phyloP scores from a whole-genome alignment of 2,329 filamentous ascomycete species.

The Colletotrichum siamense region DNA sequence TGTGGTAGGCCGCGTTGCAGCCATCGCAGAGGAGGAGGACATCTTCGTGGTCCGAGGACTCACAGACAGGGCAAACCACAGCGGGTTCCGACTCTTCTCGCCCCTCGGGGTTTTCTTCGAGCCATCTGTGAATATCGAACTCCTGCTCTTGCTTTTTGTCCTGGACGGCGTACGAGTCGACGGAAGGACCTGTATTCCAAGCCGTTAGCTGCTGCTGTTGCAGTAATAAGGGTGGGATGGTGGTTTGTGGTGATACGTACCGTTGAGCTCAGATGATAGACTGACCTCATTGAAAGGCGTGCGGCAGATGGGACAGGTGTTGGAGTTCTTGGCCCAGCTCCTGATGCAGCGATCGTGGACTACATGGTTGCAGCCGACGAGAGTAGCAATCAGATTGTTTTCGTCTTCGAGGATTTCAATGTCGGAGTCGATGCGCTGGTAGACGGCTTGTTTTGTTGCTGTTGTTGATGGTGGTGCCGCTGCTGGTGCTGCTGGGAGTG shows the following conservation, averaged over 20 bases:
- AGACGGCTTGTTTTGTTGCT: conserved; percentile 25
- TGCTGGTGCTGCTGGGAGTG: background rate
- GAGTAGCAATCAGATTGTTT: conserved; percentile 58
- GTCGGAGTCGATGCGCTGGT: conserved; percentile 14
- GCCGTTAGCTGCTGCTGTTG: conserved; percentile 25
- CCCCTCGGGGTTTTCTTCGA: conserved; percentile 75
- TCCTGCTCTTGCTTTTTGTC: conserved; percentile 91
- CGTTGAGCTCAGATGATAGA: conserved; percentile 68
- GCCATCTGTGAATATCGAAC: conserved; percentile 77
- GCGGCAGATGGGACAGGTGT: conserved; percentile 97
- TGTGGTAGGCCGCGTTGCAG: conserved; percentile 90
- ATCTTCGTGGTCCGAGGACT: conserved; percentile 80
- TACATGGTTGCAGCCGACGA: conserved; percentile 84
- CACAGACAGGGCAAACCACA: conserved; percentile 87
- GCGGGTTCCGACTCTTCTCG: conserved; percentile 71
- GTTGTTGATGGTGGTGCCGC: conserved; percentile 21
- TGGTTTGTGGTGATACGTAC: conserved; percentile 16
- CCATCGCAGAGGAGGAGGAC: conserved; percentile 88
- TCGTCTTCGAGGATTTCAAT: conserved; percentile 28
- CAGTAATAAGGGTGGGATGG: background rate
- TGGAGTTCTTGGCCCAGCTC: conserved; percentile 95
- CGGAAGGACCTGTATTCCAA: conserved; percentile 49
- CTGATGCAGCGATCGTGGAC: conserved; percentile 92
- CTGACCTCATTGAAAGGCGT: conserved; percentile 90
- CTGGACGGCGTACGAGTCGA: conserved; percentile 70